Evolutionary conservation across 2,329 filamentous ascomycete genomes (phyloP).

Genomic region (Venturia aucupariae): DNA sequence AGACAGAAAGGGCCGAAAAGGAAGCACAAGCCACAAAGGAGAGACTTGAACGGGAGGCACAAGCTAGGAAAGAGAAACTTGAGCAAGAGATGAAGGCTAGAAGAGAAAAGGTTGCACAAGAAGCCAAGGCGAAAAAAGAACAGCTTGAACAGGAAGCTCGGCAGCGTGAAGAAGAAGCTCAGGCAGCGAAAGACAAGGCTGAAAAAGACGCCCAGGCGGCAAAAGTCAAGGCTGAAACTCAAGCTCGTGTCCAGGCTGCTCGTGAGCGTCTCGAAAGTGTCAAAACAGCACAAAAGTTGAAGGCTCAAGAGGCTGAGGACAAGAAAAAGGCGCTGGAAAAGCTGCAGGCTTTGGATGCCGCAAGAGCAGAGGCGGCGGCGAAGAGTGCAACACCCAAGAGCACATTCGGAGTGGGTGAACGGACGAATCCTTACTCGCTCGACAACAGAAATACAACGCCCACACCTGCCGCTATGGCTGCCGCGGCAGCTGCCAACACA

Average conservation of each 20-base stretch:
- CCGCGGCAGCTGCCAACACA: conserved; percentile 21
- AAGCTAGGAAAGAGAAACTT: neutral
- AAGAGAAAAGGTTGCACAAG: conserved; percentile 7
- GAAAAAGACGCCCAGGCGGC: conserved; percentile 10
- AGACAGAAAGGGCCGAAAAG: conserved; percentile 6
- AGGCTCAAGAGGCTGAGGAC: conserved; percentile 13
- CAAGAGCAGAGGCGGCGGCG: conserved; percentile 5
- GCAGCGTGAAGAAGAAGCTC: conserved; percentile 10
- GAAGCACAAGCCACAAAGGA: conserved; percentile 9
- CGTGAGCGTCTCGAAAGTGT: conserved; percentile 14
- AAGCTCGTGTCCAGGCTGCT: conserved; percentile 5
- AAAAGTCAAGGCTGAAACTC: conserved; percentile 4
- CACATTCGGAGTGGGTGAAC: conserved; percentile 50
- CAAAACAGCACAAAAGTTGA: conserved; percentile 11
- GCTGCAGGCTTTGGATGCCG: neutral
- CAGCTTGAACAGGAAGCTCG: conserved; percentile 12
- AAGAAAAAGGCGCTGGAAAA: conserved; percentile 6
- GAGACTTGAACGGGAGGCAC: neutral
- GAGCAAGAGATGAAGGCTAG: conserved; percentile 4
- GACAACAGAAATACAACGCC: conserved; percentile 37
- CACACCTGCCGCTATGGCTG: conserved; percentile 23
- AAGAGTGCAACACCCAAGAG: neutral
- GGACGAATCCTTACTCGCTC: conserved; percentile 60
- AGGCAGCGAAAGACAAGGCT: conserved; percentile 12
- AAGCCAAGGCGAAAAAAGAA: conserved; percentile 10